Percentiles rank a stretch among this genome's conserved stretches.
Evolutionary conservation across 129 eudicot species (phyloP).

Genomic region (Helichrysum umbraculigerum): DNA sequence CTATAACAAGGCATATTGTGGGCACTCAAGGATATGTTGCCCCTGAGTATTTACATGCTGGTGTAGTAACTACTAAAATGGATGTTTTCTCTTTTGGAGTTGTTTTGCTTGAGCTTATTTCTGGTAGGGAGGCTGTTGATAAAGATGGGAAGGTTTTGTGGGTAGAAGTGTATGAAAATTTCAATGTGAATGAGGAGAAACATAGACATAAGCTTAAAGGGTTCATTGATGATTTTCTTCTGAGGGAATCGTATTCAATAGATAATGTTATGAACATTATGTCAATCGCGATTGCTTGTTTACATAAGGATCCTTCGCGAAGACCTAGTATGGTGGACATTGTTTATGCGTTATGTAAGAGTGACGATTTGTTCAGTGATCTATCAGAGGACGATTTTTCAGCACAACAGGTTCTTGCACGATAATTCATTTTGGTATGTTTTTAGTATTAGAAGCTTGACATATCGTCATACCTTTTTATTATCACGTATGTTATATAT

Average conservation of each 20-base stretch:
- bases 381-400: slow-evolving; percentile 59
- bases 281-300: slow-evolving; percentile 64
- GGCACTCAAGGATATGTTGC: slow-evolving; percentile 94
- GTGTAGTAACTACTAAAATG: slow-evolving; percentile 78
- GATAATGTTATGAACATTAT: slow-evolving; percentile 69
- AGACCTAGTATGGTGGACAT: slow-evolving; percentile 90
- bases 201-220: slow-evolving; percentile 37
- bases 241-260: slow-evolving; percentile 39
- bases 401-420: slow-evolving; percentile 49
- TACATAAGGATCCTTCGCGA: slow-evolving; percentile 64
- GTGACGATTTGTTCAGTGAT: slow-evolving; percentile 72
- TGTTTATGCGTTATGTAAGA: slow-evolving; percentile 82
- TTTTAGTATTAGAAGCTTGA: not conserved
- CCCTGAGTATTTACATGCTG: slow-evolving; percentile 78
- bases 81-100: slow-evolving; percentile 90
- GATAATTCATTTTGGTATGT: slow-evolving; percentile 33
- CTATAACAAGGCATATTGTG: slow-evolving; percentile 91
- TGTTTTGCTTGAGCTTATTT: slow-evolving; percentile 77
- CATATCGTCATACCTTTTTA: not conserved
- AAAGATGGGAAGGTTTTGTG: slow-evolving; percentile 68
- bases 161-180: slow-evolving; percentile 41
- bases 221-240: slow-evolving; percentile 58
- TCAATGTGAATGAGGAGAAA: slow-evolving; percentile 51
- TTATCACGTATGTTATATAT: too few relatives aligned
- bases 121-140: slow-evolving; percentile 65